phyloP scores from a whole-genome alignment of 1,284 basidiomycete genomes.

The Naganishia liquefaciens region DNA sequence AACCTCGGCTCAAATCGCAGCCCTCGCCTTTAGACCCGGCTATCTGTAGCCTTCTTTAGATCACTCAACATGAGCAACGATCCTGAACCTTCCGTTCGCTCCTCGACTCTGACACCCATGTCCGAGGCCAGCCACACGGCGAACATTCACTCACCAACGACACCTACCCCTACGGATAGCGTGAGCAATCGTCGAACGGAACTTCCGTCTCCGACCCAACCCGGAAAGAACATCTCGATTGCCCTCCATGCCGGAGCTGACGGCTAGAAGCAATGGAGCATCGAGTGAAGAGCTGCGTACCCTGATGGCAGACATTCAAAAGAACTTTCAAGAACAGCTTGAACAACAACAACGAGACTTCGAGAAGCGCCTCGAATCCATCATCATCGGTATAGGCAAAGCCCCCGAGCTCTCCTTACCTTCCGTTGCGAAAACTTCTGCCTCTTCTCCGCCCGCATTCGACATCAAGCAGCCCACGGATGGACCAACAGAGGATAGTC shows the following conservation, averaged over 20 bases:
- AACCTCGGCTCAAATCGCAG: neutral
- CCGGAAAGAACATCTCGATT: slow-evolving; percentile 1
- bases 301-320: neutral
- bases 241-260: neutral
- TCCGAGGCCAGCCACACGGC: neutral
- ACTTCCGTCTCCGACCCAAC: neutral
- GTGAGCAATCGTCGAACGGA: neutral
- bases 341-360: neutral
- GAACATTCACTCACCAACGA: neutral
- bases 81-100: neutral
- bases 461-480: no score
- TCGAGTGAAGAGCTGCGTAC: neutral
- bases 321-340: neutral
- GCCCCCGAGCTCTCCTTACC: no score
- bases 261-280: neutral
- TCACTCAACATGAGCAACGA: neutral
- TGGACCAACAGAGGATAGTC: no score
- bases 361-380: neutral
- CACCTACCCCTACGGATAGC: slow-evolving; percentile 5
- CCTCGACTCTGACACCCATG: neutral
- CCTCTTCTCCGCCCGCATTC: no score
- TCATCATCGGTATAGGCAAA: neutral
- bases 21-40: neutral
- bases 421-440: no score
- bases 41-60: neutral